Percentiles rank a stretch among this genome's conserved stretches.
Conservation (phyloP, 768 basidiomycete genomes). For the Crepidotus variabilis region DNA sequence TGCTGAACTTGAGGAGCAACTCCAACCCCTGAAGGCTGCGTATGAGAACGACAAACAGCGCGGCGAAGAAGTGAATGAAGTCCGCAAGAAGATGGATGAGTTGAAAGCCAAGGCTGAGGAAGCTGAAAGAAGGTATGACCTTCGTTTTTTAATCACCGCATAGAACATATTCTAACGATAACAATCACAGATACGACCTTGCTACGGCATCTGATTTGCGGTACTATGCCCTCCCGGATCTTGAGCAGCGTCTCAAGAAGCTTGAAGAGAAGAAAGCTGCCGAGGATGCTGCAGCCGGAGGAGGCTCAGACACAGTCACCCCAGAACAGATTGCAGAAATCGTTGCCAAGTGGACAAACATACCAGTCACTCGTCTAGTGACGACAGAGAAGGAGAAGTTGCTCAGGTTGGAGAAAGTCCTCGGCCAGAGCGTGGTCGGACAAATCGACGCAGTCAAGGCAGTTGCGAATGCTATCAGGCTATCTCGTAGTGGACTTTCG, state of each 20-base stretch:
- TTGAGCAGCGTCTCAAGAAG: conserved; percentile 66
- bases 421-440: conserved; percentile 77
- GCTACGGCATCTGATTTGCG: conserved; percentile 82
- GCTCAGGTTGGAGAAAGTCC: conserved; percentile 79
- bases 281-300: conserved; percentile 58
- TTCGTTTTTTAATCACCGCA: neutral
- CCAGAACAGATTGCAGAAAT: conserved; percentile 93
- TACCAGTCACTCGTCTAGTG: conserved; percentile 84
- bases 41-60: conserved; percentile 86
- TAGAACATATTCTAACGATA: conserved; percentile 12
- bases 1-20: conserved; percentile 79
- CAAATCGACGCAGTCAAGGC: conserved; percentile 90
- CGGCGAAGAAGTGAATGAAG: conserved; percentile 73
- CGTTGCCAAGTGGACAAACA: conserved; percentile 88
- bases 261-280: conserved; percentile 70
- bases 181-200: conserved; percentile 53
- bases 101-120: conserved; percentile 90
- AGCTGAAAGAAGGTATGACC: conserved; percentile 75
- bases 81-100: conserved; percentile 84
- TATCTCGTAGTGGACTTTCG: conserved; percentile 91
- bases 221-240: conserved; percentile 90
- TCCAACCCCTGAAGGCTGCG: conserved; percentile 76
- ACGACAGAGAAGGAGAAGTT: conserved; percentile 91
- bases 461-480: conserved; percentile 88
- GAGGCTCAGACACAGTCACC: conserved; percentile 67